Evolutionary conservation across 768 basidiomycete genomes (phyloP), one percentile per base, ranked within the genome.

Genomic region (Termitomyces sp.): DNA sequence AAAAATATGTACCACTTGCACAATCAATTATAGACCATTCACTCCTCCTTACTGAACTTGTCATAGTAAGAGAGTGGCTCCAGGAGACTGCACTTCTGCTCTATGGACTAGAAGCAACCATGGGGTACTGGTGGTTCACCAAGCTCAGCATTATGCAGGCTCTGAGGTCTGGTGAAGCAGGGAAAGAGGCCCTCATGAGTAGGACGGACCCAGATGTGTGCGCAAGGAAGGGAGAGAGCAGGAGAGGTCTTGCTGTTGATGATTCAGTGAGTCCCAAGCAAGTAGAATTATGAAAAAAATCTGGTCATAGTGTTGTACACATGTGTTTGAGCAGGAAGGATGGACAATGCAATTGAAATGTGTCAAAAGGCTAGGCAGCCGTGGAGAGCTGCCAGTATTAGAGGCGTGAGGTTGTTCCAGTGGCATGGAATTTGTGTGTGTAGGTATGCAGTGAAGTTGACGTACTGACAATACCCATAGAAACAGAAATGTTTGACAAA

Each of bases 361-460:
- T 94, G 92, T 67, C 76, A 86, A 62, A 84, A 83, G 64, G 88
- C 89, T 0, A 87, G 93, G 61, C 91, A 95, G 62, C 89, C 92
- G 0, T 98, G 95, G 96, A 80, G 94, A 24, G 92, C 93, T 2
- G 93, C 94, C 1, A 90, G 86, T 56, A 83, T 98, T 44, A 85
- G 90, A 6, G 96, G 96, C 1, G 88, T 90, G 1, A 70, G 85
- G 30, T 69, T 93, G 20, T 95, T 92, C 66, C 77, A 80, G 33
- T 94, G 92, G 88, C 76, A 77, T 46, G 80, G 82, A 0, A 79
- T 94, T 3, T 82, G 90, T 90, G 63, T 48, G 82, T 73, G 12
- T 32, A 3, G 18, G 20, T 49, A 45, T 18, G 35, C 32, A 58
- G 12, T 4, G 9, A 26, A 38, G 40, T 6, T 13, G 32, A 14